These are phyloP conservation scores for Fusarium paranaense DNA, from an alignment of 2,329 filamentous ascomycete genomes.

Conservation along the genomic window DNA sequence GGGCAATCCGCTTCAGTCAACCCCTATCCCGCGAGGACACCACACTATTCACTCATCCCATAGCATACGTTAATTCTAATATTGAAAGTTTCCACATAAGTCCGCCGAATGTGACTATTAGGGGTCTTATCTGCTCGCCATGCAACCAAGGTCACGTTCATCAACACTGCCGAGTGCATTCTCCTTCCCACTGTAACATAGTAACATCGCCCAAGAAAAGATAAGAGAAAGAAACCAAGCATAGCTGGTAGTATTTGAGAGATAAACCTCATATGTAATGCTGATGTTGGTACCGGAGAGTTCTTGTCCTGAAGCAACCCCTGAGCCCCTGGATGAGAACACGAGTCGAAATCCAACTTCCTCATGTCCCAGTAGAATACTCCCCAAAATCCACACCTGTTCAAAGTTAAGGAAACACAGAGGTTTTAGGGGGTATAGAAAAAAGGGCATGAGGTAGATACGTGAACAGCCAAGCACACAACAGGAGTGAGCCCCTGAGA, in stretches of 20 bases:
- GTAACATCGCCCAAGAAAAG: not conserved
- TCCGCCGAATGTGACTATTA: not conserved
- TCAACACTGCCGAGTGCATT: not conserved
- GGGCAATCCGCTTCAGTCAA: too few relatives aligned
- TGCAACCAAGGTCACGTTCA: not conserved
- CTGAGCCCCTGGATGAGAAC: conserved; percentile 50
- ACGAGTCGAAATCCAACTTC: conserved; percentile 56
- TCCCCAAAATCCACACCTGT: conserved; percentile 54
- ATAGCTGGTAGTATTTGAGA: not conserved
- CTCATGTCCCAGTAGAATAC: conserved; percentile 55
- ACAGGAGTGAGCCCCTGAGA: conserved; percentile 51
- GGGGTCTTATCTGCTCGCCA: not conserved
- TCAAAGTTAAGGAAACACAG: conserved; percentile 48
- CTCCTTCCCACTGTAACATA: too few relatives aligned
- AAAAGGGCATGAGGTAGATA: conserved; percentile 34
- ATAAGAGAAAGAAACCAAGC: not conserved
- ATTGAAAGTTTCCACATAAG: not conserved
- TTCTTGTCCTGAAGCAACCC: not conserved
- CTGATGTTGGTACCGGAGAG: not conserved
- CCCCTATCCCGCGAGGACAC: not conserved
- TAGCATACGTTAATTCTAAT: not conserved
- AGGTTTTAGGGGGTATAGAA: conserved; percentile 38
- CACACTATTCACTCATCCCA: too few relatives aligned
- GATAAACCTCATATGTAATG: not conserved
- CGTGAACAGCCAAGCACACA: conserved; percentile 55